Evolutionary conservation across 176 grass and related monocot species (phyloP).

Genomic region (Saccharum spontaneum): DNA sequence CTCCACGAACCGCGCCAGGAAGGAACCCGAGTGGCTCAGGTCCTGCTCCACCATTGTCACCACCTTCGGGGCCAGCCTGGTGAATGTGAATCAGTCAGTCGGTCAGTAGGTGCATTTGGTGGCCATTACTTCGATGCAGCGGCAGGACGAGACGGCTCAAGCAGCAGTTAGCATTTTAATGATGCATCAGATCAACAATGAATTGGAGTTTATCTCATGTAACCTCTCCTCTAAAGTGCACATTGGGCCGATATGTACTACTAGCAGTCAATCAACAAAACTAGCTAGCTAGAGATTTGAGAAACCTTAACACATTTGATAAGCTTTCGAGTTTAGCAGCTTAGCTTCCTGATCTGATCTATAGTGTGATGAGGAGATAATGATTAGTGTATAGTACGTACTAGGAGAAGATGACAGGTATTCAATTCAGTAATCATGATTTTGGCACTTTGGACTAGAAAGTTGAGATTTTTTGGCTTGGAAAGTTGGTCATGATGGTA

Average conservation of each 20-base stretch:
- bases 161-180: neutral
- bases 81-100: slow-evolving; percentile 11
- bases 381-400: neutral
- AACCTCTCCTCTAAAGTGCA: slow-evolving; percentile 14
- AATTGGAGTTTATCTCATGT: neutral
- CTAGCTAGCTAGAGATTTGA: neutral
- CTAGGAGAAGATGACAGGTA: neutral
- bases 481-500: slow-evolving; percentile 49
- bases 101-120: too few species aligned
- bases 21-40: slow-evolving; percentile 87
- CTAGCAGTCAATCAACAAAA: neutral
- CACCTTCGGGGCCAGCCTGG: slow-evolving; percentile 87
- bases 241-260: neutral
- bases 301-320: neutral
- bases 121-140: too few species aligned
- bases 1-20: slow-evolving; percentile 90
- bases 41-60: slow-evolving; percentile 99
- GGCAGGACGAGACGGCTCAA: too few species aligned
- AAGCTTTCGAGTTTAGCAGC: slow-evolving; percentile 14
- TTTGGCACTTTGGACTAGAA: slow-evolving; percentile 31
- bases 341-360: neutral
- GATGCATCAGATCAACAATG: neutral
- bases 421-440: slow-evolving; percentile 27
- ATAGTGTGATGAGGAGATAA: neutral
- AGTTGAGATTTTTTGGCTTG: slow-evolving; percentile 29